Evolutionary conservation across 1,139 yeast genomes (phyloP).

Genomic region (Debaryomyces subglobosus): DNA sequence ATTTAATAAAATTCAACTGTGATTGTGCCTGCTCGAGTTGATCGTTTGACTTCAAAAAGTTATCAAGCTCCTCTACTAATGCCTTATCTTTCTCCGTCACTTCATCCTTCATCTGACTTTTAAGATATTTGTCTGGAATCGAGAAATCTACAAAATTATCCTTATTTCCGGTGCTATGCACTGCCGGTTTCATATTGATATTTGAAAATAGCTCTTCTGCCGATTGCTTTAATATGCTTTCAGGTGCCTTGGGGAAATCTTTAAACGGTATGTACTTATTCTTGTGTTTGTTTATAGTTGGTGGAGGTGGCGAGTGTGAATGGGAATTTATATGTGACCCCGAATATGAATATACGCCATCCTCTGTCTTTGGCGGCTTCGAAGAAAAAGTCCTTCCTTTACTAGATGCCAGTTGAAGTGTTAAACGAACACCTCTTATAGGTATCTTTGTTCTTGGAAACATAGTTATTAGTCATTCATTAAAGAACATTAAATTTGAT

Average conservation of each 20-base stretch:
- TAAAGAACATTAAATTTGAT: not conserved
- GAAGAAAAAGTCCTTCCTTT: constrained; percentile 11
- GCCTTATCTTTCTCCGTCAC: constrained; percentile 30
- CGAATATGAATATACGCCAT: constrained; percentile 4
- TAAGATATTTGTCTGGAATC: constrained; percentile 36
- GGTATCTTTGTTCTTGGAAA: constrained; percentile 1
- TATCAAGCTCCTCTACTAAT: constrained; percentile 30
- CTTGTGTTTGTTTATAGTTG: constrained; percentile 6
- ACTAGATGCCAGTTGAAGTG: not conserved
- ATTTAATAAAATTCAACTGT: constrained; percentile 30
- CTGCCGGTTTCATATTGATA: constrained; percentile 18
- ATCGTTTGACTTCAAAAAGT: constrained; percentile 28
- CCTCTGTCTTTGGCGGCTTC: constrained; percentile 16
- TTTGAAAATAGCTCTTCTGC: constrained; percentile 23
- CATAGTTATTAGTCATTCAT: not conserved
- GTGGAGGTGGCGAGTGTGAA: constrained; percentile 5
- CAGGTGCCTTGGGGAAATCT: constrained; percentile 37
- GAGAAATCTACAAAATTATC: constrained; percentile 27
- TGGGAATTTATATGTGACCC: constrained; percentile 6
- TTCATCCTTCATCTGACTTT: constrained; percentile 24
- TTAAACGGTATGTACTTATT: constrained; percentile 27
- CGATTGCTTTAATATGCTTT: constrained; percentile 19
- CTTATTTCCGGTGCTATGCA: constrained; percentile 11
- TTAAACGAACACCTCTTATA: not conserved
- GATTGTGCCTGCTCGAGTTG: constrained; percentile 29